Evolutionary conservation across 371 early-diverging fungal species (phyloP), one percentile per base, ranked within the genome.

Genomic region (Smittium culicis): DNA sequence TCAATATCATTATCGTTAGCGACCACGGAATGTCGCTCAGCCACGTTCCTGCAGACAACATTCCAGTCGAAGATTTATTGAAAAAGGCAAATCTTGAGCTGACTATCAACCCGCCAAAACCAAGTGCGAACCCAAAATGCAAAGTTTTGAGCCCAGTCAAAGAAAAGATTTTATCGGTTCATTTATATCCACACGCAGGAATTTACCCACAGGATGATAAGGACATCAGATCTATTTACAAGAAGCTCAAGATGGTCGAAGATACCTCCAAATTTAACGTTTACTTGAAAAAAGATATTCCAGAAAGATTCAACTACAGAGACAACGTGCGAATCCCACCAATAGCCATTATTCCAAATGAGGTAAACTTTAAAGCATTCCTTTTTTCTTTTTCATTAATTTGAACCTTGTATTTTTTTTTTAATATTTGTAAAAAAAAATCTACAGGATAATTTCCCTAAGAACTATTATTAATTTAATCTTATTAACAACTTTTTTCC

Each of bases 11-110:
- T n/a, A 72, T 95, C 29, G 91, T 93, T 16, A 85, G 92, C 67
- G 96, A 95, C 73, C 97, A 96, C 68, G 96, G 97, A 0, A 95
- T 96, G 95, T 80, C 91, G 5, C 70, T 68, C n/a, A 66, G 77
- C 34, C 75, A 71, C 0, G 71, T 74, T 20, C 71, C 74, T 16
- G 25, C 24, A 57, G 25, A 57, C 25, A 11, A 34, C 20, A 70
- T 1, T 68, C 71, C 57, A 75, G 82, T 63, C 83, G 78, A 28
- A 72, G 79, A 30, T 79, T 89, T 45, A 11, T 20, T 45, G 5
- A 20, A 5, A 45, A 5, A 45, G 20, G 45, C 45, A 11, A 45
- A 45, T 45, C 20, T 45, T 5, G 45, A 45, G 45, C 45, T 45
- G 11, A 11, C 45, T 20, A 45, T 11, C 5, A 45, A 11, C 20